phyloP scores from a whole-genome alignment of 2,329 filamentous ascomycete genomes.

The Monosporascus sp. region DNA sequence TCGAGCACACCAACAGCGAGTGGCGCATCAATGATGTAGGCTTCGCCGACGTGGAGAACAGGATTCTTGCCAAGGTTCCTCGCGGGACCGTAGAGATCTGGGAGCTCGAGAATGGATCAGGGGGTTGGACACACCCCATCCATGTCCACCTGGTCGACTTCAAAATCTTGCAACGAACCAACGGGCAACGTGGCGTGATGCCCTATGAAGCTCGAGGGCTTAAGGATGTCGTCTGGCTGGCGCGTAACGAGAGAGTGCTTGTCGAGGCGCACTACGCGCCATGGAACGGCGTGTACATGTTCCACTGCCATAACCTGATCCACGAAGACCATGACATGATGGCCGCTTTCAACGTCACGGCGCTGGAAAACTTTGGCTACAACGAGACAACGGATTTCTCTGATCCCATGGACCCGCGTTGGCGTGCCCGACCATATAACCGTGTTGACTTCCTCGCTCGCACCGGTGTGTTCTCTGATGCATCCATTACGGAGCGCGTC shows the following conservation, averaged over 20 bases:
- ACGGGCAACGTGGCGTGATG: slow-evolving; percentile 36
- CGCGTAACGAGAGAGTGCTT: slow-evolving; percentile 41
- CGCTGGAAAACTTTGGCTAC: slow-evolving; percentile 33
- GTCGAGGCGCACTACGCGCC: slow-evolving; percentile 48
- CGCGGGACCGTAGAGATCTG: slow-evolving; percentile 44
- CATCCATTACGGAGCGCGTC: slow-evolving; percentile 24
- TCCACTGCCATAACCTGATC: slow-evolving; percentile 42
- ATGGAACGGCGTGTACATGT: slow-evolving; percentile 48
- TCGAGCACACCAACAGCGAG: slow-evolving; percentile 36
- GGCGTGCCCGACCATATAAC: slow-evolving; percentile 26
- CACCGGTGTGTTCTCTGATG: slow-evolving; percentile 18
- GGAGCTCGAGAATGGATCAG: slow-evolving; percentile 44
- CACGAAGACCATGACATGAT: slow-evolving; percentile 44
- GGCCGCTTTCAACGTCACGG: slow-evolving; percentile 40
- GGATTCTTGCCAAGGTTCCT: slow-evolving; percentile 42
- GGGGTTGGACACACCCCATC: slow-evolving; percentile 47
- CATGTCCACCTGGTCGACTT: slow-evolving; percentile 58
- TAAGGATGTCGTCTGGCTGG: slow-evolving; percentile 55
- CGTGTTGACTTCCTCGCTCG: slow-evolving; percentile 17
- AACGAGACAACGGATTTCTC: slow-evolving; percentile 29
- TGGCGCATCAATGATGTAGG: slow-evolving; percentile 49
- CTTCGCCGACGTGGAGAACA: slow-evolving; percentile 40
- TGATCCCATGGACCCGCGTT: slow-evolving; percentile 33
- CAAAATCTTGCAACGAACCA: slow-evolving; percentile 43
- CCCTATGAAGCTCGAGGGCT: slow-evolving; percentile 50